Percentiles rank a stretch among this genome's conserved stretches.
These are phyloP conservation scores for Phytophthora ohioensis DNA, from an alignment of 352 stramenopile genomes.

Conservation along the genomic window DNA sequence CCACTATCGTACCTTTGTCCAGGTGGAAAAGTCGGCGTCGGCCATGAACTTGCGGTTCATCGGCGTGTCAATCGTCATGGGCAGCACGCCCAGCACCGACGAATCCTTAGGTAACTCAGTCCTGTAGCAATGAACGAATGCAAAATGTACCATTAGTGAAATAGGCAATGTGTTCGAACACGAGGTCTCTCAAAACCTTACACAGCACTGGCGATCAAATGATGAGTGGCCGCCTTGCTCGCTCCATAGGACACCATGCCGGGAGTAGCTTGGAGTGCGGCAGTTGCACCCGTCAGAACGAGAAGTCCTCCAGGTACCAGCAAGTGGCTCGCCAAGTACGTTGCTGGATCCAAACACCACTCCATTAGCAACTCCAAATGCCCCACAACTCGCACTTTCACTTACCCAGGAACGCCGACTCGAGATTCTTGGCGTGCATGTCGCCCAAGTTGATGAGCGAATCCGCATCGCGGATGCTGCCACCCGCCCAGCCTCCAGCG, in stretches of 20 bases:
- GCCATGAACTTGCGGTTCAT: slow-evolving; percentile 91
- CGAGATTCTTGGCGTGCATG: slow-evolving; percentile 85
- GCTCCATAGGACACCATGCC: slow-evolving; percentile 91
- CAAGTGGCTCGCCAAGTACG: slow-evolving; percentile 80
- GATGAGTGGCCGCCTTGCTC: slow-evolving; percentile 91
- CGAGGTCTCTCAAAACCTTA: slow-evolving; percentile 41
- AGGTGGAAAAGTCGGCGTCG: slow-evolving; percentile 85
- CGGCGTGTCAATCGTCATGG: slow-evolving; percentile 87
- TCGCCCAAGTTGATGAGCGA: slow-evolving; percentile 69
- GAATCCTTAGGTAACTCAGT: slow-evolving; percentile 61
- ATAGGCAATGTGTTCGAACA: neutral
- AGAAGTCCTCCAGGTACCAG: slow-evolving; percentile 75
- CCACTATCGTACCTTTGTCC: slow-evolving; percentile 65
- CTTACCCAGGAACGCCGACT: slow-evolving; percentile 78
- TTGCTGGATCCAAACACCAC: slow-evolving; percentile 48
- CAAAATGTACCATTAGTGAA: neutral
- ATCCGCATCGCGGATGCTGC: slow-evolving; percentile 72
- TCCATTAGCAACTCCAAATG: neutral
- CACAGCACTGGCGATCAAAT: slow-evolving; percentile 86
- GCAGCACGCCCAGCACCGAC: slow-evolving; percentile 74
- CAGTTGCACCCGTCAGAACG: slow-evolving; percentile 84
- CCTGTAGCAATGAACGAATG: slow-evolving; percentile 35
- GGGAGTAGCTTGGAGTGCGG: slow-evolving; percentile 79
- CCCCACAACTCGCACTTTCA: neutral
- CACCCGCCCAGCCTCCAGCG: slow-evolving; percentile 82